Percentiles rank a stretch among this genome's conserved stretches.
Evolutionary conservation across 1,284 basidiomycete genomes (phyloP).

Genomic region (Ustilago cynodontis): DNA sequence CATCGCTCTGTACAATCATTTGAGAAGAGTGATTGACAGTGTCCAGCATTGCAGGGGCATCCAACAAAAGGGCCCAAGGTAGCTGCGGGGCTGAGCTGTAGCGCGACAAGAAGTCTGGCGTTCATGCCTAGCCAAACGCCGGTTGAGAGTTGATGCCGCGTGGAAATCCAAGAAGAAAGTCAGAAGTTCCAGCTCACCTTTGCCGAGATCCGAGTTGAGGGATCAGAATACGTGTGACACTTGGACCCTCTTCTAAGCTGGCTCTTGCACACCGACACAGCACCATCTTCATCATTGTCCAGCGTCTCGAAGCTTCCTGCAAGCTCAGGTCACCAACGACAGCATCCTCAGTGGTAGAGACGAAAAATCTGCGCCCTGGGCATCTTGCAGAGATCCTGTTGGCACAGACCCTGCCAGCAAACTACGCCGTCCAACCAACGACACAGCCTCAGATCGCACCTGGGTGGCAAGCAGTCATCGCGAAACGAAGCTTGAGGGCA

Average conservation of each 20-base stretch:
- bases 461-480: not conserved
- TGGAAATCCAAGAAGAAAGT: conserved; percentile 17
- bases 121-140: not conserved
- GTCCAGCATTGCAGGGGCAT: not conserved
- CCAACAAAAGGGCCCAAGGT: no score
- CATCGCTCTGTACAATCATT: not conserved
- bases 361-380: not conserved
- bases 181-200: conserved; percentile 37
- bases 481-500: not conserved
- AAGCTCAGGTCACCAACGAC: not conserved
- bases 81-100: not conserved
- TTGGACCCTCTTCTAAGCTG: conserved; percentile 12
- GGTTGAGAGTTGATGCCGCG: not conserved
- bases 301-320: not conserved
- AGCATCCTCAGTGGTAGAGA: not conserved
- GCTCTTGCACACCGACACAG: not conserved
- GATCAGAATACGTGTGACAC: conserved; percentile 1
- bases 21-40: no score
- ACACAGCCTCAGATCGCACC: not conserved
- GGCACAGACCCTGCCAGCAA: not conserved
- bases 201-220: conserved; percentile 22
- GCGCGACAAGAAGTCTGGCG: conserved; percentile 16
- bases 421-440: not conserved
- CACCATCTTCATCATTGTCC: not conserved
- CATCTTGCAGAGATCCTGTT: not conserved